Conservation (phyloP, 306 rosid species). For the Cajanus cajan region DNA sequence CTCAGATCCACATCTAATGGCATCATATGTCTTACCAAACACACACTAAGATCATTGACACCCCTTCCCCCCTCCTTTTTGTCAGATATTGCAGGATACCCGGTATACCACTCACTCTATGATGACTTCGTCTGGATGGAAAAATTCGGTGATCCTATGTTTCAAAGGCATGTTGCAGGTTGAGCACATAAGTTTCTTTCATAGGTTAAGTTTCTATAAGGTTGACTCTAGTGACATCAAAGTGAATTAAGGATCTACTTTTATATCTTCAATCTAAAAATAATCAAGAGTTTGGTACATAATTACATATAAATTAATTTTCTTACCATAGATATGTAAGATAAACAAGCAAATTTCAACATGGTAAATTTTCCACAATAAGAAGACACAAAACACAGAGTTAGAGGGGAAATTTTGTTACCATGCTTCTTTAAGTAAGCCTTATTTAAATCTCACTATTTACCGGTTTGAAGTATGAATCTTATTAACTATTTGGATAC, state of each 20-base stretch:
- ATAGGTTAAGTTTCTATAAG: background rate
- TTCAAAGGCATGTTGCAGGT: slow-evolving; percentile 86
- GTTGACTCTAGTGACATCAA: background rate
- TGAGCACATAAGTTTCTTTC: background rate
- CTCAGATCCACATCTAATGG: too few relatives aligned
- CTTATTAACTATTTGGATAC: too few relatives aligned
- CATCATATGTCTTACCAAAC: too few relatives aligned
- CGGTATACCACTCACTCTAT: slow-evolving; percentile 71
- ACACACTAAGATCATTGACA: too few relatives aligned
- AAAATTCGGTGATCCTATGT: slow-evolving; percentile 73
- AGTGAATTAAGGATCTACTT: background rate
- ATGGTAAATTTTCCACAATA: background rate
- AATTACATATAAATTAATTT: background rate
- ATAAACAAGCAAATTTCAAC: background rate
- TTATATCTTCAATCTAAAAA: background rate
- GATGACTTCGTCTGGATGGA: slow-evolving; percentile 78
- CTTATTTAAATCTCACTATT: background rate
- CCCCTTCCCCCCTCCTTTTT: background rate
- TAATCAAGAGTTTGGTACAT: background rate
- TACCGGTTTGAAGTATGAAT: background rate
- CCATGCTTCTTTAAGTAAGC: background rate
- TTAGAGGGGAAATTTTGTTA: background rate
- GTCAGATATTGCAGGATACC: slow-evolving; percentile 44
- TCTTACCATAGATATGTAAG: background rate
- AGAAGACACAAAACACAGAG: background rate